A percentile compares a stretch with the other conserved stretches of the same genome.
These are phyloP conservation scores for Phytopythium montanum DNA, from an alignment of 352 stramenopile genomes.

Conservation along the genomic window DNA sequence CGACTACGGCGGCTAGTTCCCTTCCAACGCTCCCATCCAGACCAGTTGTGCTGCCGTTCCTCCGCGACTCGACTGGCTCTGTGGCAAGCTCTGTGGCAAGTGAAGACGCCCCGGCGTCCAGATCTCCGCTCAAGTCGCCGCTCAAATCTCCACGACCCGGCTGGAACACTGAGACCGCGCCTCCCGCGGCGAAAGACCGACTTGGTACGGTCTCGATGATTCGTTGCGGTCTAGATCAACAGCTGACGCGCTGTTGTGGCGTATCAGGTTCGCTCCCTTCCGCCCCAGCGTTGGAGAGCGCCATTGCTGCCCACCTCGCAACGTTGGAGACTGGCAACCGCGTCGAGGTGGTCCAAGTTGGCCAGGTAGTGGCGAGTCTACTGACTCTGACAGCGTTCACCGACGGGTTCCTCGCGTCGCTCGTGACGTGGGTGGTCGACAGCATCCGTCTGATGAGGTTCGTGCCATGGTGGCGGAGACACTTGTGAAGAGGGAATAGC, in stretches of 20 bases:
- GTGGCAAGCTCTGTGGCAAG: neutral
- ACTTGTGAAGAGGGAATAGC: neutral
- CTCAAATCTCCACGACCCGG: neutral
- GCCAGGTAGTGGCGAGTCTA: neutral
- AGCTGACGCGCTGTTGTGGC: neutral
- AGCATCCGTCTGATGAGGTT: neutral
- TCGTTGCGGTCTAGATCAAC: no score
- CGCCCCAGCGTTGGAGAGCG: neutral
- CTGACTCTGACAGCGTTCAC: neutral
- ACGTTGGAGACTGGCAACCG: neutral
- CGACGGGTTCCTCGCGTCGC: neutral
- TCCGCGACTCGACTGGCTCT: constrained; percentile 11
- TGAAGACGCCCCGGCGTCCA: neutral
- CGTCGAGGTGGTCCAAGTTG: neutral
- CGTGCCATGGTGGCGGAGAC: neutral
- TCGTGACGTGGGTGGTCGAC: neutral
- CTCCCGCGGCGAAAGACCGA: neutral
- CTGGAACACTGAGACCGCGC: neutral
- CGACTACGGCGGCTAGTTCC: neutral
- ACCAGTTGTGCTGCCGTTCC: constrained; percentile 16
- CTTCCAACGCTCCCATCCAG: neutral
- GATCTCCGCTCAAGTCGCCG: neutral
- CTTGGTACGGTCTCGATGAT: neutral
- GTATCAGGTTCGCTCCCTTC: neutral
- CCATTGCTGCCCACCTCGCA: neutral